Evolutionary conservation across 140 eudicot species (phyloP).

Genomic region (Ambrosia hybrid): DNA sequence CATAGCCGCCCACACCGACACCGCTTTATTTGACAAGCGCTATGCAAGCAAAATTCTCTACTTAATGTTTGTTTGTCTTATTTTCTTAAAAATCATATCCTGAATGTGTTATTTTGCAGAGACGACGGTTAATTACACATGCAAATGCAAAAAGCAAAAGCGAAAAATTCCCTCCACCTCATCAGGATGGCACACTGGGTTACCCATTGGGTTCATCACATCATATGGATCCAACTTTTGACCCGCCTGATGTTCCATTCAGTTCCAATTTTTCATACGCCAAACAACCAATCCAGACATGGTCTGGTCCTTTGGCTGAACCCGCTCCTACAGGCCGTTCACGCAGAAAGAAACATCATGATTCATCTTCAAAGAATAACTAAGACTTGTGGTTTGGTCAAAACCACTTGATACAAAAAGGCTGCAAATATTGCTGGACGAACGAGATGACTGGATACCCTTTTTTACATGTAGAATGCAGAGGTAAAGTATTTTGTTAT

Average conservation of each 20-base stretch:
- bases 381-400: constrained; percentile 29
- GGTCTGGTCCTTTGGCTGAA: constrained; percentile 94
- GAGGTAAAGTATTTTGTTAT: constrained; percentile 46
- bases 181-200: constrained; percentile 84
- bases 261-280: constrained; percentile 70
- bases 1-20: too few species aligned
- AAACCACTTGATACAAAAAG: constrained; percentile 16
- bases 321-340: constrained; percentile 52
- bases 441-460: constrained; percentile 25
- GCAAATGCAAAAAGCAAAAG: constrained; percentile 95
- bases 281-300: constrained; percentile 66
- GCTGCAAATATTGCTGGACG: constrained; percentile 24
- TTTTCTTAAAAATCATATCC: neutral
- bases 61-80: too few species aligned
- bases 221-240: constrained; percentile 64
- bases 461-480: constrained; percentile 43
- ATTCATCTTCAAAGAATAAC: constrained; percentile 41
- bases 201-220: constrained; percentile 76
- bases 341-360: constrained; percentile 52
- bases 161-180: constrained; percentile 96
- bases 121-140: constrained; percentile 73
- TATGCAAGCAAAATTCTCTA: too few species aligned
- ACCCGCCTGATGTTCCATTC: constrained; percentile 77
- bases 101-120: constrained; percentile 41
- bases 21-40: too few species aligned